Base-by-base conservation (phyloP, 2,329 filamentous ascomycete genomes). In the Fusarium domesticum region DNA sequence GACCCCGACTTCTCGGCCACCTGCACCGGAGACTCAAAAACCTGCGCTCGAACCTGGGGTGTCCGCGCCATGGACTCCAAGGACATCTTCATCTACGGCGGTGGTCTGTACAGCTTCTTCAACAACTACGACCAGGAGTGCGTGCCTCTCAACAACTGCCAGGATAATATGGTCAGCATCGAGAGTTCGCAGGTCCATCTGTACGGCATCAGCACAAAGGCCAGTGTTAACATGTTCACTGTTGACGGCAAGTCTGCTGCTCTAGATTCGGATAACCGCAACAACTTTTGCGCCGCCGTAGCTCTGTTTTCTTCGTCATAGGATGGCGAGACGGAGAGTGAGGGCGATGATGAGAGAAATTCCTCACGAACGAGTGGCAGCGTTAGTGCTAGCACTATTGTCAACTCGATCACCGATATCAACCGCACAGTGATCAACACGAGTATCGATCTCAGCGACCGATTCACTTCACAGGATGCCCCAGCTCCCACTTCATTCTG, bases 81-180 rank as follows among this genome's bases (percentile, higher is more conserved):
- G 8, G 78, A 89, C 49, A 64, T 90, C 15, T 80, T 78, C 61
- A 69, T 90, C 58, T 88, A 84, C 60, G 87, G 87, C 35, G 84
- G 80, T 5, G 87, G 87, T 18, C 70, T 91, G 47, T 92, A 92
- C 75, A 84, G 78, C 54, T 92, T 92, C 78, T 92, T 89, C 61
- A 80, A 92, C 65, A 89, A 90, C 74, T 92, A 92, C 68, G 72
- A 69, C 30, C 85, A 90, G 67, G 73, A 74, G 15, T 93, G 88
- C 58, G 76, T 91, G 14, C 65, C 68, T 30, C 75, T 74, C 8
- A 77, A 87, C 63, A 80, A 77, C 54, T 93, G 88, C 71, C 88
- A 92, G 68, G 75, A 83, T 45, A 85, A 89, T 68, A 90, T 93
- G 70, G 76, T 91, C 36, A 81, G 80, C 55, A 71, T 92, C 28